phyloP scores from a whole-genome alignment of 345 rosid genomes.

The Citrus unshiu region DNA sequence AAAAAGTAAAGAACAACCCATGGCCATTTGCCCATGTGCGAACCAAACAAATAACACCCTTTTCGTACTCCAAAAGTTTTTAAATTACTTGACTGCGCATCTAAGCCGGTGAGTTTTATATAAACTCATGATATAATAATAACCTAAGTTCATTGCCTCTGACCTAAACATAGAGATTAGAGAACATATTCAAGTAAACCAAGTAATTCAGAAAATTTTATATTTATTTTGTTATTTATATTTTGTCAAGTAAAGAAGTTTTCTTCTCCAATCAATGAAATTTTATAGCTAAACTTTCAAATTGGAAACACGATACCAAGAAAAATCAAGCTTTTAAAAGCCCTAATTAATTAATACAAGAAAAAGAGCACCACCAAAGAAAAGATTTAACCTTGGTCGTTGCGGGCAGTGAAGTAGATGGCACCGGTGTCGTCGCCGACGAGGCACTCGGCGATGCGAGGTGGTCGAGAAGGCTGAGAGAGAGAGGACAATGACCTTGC shows the following conservation, averaged over 20 bases:
- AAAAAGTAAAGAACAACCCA: too few relatives aligned
- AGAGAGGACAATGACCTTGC: slow-evolving; percentile 30
- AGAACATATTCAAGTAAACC: background rate
- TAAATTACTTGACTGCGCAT: too few relatives aligned
- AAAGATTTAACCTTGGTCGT: slow-evolving; percentile 57
- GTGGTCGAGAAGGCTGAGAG: slow-evolving; percentile 50
- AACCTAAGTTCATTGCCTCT: background rate
- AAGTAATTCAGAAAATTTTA: too few relatives aligned
- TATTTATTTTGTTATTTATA: too few relatives aligned
- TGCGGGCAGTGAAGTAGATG: slow-evolving; percentile 86
- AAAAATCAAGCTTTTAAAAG: background rate
- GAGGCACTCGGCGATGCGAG: slow-evolving; percentile 70
- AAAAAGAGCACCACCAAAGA: background rate
- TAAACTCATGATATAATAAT: background rate
- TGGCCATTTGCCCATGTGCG: too few relatives aligned
- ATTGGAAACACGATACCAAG: too few relatives aligned
- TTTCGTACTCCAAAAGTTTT: background rate
- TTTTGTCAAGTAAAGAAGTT: background rate
- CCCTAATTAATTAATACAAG: background rate
- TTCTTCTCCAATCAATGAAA: background rate
- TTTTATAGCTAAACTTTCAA: background rate
- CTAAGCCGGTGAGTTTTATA: too few relatives aligned
- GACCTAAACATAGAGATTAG: background rate
- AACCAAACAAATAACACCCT: background rate
- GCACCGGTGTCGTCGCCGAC: slow-evolving; percentile 74